Conservation (phyloP, 257 asterid species). For the Mitragyna speciosa region DNA sequence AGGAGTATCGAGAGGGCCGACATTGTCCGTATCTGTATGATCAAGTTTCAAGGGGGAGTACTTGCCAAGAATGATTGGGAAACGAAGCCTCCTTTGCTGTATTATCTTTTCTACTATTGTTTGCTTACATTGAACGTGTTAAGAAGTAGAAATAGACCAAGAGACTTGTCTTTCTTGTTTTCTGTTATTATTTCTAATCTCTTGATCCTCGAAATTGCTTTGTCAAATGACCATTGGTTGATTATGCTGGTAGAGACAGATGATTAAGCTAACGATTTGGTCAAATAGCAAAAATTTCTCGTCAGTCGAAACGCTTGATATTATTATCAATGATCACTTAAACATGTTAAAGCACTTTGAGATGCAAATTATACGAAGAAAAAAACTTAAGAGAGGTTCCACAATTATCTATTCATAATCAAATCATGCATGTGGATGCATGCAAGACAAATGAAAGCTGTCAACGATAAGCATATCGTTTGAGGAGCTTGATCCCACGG, state of each 20-base stretch:
- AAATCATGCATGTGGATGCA: background rate
- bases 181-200: background rate
- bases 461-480: background rate
- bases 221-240: constrained; percentile 14
- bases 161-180: background rate
- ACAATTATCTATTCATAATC: background rate
- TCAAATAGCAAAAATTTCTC: background rate
- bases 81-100: constrained; percentile 45
- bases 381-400: background rate
- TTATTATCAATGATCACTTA: background rate
- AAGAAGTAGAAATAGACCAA: background rate
- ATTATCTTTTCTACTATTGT: background rate
- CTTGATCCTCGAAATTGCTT: background rate
- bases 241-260: background rate
- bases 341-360: background rate
- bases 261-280: background rate
- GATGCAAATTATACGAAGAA: constrained; percentile 16
- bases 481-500: background rate
- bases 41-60: background rate
- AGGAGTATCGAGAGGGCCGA: constrained; percentile 4
- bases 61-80: constrained; percentile 33
- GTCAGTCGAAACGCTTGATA: constrained; percentile 6
- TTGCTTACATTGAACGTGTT: background rate
- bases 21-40: background rate
- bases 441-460: constrained; percentile 12